These are phyloP conservation scores for Solanum hybrid DNA, from an alignment of 305 asterid species.

Conservation along the genomic window DNA sequence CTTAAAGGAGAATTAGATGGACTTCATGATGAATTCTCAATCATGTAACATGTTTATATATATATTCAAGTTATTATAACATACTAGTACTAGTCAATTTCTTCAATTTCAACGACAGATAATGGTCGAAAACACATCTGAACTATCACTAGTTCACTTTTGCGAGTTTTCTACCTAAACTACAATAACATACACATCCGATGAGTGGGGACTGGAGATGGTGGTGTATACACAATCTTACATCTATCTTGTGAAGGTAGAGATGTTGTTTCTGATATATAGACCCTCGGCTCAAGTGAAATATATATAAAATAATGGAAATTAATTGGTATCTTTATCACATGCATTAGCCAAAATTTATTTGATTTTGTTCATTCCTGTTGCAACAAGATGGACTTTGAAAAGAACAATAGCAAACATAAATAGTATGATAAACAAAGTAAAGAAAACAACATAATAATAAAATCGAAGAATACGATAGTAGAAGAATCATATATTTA, in stretches of 20 bases:
- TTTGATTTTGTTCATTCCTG: background rate
- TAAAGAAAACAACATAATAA: background rate
- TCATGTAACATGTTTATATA: conserved; percentile 37
- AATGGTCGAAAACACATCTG: background rate
- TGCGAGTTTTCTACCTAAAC: background rate
- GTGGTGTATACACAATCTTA: background rate
- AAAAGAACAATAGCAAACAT: background rate
- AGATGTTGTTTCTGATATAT: background rate
- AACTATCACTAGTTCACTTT: background rate
- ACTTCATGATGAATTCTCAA: conserved; percentile 78
- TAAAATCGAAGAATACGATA: background rate
- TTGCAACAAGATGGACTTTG: background rate
- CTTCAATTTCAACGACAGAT: background rate
- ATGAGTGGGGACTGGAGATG: background rate
- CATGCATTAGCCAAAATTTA: background rate
- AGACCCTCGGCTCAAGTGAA: background rate
- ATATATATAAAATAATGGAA: background rate
- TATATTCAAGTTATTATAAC: background rate
- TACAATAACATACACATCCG: background rate
- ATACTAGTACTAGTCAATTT: background rate
- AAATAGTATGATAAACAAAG: background rate
- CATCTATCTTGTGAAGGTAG: background rate
- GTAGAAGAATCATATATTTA: background rate
- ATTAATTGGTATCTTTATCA: background rate
- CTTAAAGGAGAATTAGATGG: conserved; percentile 83